Evolutionary conservation across 2,329 filamentous ascomycete genomes (phyloP), one percentile per base, ranked within the genome.

Genomic region (Cladosporium sp.): DNA sequence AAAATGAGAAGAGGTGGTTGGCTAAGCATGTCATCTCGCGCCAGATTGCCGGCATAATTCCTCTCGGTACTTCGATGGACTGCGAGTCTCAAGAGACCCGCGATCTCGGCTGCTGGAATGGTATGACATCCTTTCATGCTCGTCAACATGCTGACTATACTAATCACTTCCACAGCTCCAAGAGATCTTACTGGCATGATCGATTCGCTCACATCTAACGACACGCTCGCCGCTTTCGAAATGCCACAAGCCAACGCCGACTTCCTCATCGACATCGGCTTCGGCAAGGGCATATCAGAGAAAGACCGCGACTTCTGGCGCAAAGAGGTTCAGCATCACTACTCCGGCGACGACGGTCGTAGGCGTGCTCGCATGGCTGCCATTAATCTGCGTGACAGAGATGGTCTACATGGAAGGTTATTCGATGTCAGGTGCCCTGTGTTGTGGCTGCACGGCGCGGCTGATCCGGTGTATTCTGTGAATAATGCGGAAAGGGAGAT

Each of bases 51-150:
- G 80, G 80, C 5, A 74, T 82, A 53, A 75, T 83, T 20, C 78
- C 78, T 0, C 68, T 82, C 8, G 80, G 80, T 17, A 80, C 79
- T 3, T 81, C 78, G 0, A 71, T 83, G 66, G 79, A 81, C 67
- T 75, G 68, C 56, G 79, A 82, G 61, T 77, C 74, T 28, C 64
- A 72, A 15, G 70, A 73, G 15, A 76, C 74, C 13, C 73, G 75
- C 20, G 60, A 65, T 5, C 68, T 79, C 2, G 74, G 77, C 4
- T 81, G 79, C 70, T 83, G 80, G 79, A 71, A 82, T 58, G 28
- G 28, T 32, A 32, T 3, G 28, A 32, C 12, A 4, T 32, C 12
- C 8, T 72, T 71, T 3, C 25, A 4, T 17, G 1, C 15, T 19
- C 10, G 15, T 8, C 19, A 12, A 19, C 10, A 13, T 4, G n/a